Conservation (phyloP, 75 land plant species). For the Isoetes taiwanensis region DNA sequence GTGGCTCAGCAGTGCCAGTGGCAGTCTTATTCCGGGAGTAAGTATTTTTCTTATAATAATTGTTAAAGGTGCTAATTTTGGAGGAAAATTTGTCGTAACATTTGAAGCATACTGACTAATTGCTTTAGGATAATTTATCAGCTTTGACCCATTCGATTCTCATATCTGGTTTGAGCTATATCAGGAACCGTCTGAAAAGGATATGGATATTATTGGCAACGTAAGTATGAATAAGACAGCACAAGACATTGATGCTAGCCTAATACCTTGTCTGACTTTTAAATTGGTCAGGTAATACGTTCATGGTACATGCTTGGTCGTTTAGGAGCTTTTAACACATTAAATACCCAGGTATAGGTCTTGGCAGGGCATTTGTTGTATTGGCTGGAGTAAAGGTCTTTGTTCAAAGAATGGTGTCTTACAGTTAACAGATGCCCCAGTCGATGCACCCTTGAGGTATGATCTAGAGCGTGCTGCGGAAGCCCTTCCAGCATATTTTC, state of each 20-base stretch:
- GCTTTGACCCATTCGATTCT: slow-evolving; percentile 67
- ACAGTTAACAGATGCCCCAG: slow-evolving; percentile 55
- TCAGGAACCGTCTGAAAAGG: slow-evolving; percentile 76
- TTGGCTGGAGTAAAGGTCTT: no score
- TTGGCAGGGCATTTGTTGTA: no score
- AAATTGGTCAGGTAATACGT: slow-evolving; percentile 84
- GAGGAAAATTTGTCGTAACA: not conserved
- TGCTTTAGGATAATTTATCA: slow-evolving; percentile 20
- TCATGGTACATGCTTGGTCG: slow-evolving; percentile 96
- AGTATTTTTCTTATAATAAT: not conserved
- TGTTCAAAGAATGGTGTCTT: no score
- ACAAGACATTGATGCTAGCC: no score
- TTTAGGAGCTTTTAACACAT: slow-evolving; percentile 80
- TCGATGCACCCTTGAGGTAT: slow-evolving; percentile 51
- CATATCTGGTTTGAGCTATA: slow-evolving; percentile 89
- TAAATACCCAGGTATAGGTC: slow-evolving; percentile 90
- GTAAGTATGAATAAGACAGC: slow-evolving; percentile 64
- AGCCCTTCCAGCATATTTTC: slow-evolving; percentile 69
- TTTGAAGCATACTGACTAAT: not conserved
- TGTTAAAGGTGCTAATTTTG: not conserved
- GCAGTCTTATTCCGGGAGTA: slow-evolving; percentile 8
- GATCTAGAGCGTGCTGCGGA: slow-evolving; percentile 48
- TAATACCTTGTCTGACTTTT: no score
- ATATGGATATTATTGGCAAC: slow-evolving; percentile 73
- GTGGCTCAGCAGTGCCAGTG: slow-evolving; percentile 10